These are phyloP conservation scores for Lophium mytilinum DNA, from an alignment of 495 filamentous ascomycete species.

Conservation along the genomic window DNA sequence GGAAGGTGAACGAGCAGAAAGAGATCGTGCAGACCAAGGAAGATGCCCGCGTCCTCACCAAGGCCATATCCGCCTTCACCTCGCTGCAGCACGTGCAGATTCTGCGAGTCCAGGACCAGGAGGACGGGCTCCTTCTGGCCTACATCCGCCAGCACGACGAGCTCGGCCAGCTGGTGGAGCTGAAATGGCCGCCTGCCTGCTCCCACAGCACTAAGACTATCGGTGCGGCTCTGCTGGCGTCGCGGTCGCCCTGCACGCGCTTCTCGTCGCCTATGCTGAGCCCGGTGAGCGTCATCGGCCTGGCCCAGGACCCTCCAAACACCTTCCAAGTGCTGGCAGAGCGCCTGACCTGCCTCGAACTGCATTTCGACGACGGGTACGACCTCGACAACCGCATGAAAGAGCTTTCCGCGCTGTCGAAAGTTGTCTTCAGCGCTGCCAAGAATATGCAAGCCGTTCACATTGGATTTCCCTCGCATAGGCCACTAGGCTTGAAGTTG, in stretches of 20 bases:
- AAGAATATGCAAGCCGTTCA: conserved; percentile 56
- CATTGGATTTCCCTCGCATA: conserved; percentile 52
- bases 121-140: conserved; percentile 45
- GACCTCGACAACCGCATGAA: conserved; percentile 50
- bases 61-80: conserved; percentile 50
- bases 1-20: conserved; percentile 39
- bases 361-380: conserved; percentile 47
- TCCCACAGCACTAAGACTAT: conserved; percentile 53
- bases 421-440: conserved; percentile 49
- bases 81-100: conserved; percentile 59
- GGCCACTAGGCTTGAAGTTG: conserved; percentile 48
- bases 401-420: conserved; percentile 48
- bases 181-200: conserved; percentile 59
- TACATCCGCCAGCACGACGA: conserved; percentile 34
- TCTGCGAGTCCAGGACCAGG: conserved; percentile 52
- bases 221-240: conserved; percentile 47
- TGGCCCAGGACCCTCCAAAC: conserved; percentile 40
- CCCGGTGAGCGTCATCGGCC: conserved; percentile 47
- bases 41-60: conserved; percentile 42
- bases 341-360: conserved; percentile 43
- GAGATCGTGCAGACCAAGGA: conserved; percentile 35
- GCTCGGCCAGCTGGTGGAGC: conserved; percentile 32
- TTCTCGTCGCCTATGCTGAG: conserved; percentile 61
- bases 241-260: conserved; percentile 46
- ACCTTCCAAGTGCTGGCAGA: conserved; percentile 46